phyloP scores from a whole-genome alignment of 2,329 filamentous ascomycete genomes.

The Alternaria postmessia region DNA sequence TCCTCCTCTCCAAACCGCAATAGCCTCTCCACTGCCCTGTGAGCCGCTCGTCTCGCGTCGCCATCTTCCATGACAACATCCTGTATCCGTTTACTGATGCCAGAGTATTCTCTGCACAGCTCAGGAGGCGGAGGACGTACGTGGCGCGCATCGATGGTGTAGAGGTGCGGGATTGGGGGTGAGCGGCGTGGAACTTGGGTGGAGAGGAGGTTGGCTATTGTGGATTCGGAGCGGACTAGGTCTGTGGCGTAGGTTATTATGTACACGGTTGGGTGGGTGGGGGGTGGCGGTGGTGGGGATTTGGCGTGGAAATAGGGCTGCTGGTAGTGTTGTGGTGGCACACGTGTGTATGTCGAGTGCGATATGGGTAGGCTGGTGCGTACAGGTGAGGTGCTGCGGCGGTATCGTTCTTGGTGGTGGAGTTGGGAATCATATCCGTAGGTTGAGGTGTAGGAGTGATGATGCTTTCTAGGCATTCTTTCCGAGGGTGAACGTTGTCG shows the following conservation, averaged over 20 bases:
- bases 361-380: not conserved
- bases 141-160: conserved; percentile 33
- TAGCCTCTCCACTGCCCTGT: conserved; percentile 20
- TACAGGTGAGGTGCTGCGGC: not conserved
- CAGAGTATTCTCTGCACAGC: conserved; percentile 33
- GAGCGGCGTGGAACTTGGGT: conserved; percentile 20
- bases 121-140: conserved; percentile 21
- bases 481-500: not conserved
- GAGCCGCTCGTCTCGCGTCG: conserved; percentile 23
- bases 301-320: not conserved
- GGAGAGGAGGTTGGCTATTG: conserved; percentile 18
- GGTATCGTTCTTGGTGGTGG: not conserved
- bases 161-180: conserved; percentile 27
- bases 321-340: not conserved
- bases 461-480: not conserved
- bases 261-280: conserved; percentile 31
- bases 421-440: conserved; percentile 1
- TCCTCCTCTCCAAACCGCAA: conserved; percentile 10
- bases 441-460: not conserved
- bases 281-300: not conserved
- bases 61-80: conserved; percentile 30
- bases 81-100: conserved; percentile 32
- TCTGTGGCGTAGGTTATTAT: conserved; percentile 33
- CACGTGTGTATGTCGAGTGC: not conserved
- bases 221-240: conserved; percentile 5